phyloP scores from a whole-genome alignment of 495 filamentous ascomycete genomes.

The Penicillium fimorum region DNA sequence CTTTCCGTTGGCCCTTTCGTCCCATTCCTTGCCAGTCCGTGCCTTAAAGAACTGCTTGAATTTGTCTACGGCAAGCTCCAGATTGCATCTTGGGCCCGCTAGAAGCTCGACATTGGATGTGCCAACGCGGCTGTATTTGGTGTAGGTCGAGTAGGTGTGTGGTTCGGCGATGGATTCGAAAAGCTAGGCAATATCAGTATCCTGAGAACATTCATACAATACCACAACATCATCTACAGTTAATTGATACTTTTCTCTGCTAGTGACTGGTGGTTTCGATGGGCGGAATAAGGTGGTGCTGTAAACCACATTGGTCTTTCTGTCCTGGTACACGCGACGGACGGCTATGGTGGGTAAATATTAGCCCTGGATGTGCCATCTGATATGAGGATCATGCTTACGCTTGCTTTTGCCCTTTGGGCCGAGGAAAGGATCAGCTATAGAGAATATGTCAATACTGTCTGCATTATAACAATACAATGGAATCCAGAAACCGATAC shows the following conservation, averaged over 20 bases:
- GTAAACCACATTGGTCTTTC: slow-evolving; percentile 14
- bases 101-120: slow-evolving; percentile 28
- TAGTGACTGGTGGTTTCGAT: neutral
- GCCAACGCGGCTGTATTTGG: slow-evolving; percentile 37
- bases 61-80: slow-evolving; percentile 36
- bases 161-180: slow-evolving; percentile 51
- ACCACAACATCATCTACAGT: slow-evolving; percentile 24
- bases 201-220: neutral
- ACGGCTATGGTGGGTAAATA: slow-evolving; percentile 16
- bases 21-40: slow-evolving; percentile 58
- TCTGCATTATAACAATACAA: neutral
- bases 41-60: slow-evolving; percentile 58
- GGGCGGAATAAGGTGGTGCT: slow-evolving; percentile 21
- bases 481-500: neutral
- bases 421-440: slow-evolving; percentile 6
- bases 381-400: neutral
- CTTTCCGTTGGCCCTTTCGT: slow-evolving; percentile 35
- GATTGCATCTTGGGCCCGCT: slow-evolving; percentile 28
- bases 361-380: neutral
- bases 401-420: slow-evolving; percentile 2
- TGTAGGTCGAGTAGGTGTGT: slow-evolving; percentile 43
- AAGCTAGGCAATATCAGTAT: slow-evolving; percentile 37
- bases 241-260: slow-evolving; percentile 17
- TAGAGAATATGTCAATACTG: neutral
- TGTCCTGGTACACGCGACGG: slow-evolving; percentile 27